phyloP scores from a whole-genome alignment of 192 early-diverging fungal species.

The Haplosporangium gracile region DNA sequence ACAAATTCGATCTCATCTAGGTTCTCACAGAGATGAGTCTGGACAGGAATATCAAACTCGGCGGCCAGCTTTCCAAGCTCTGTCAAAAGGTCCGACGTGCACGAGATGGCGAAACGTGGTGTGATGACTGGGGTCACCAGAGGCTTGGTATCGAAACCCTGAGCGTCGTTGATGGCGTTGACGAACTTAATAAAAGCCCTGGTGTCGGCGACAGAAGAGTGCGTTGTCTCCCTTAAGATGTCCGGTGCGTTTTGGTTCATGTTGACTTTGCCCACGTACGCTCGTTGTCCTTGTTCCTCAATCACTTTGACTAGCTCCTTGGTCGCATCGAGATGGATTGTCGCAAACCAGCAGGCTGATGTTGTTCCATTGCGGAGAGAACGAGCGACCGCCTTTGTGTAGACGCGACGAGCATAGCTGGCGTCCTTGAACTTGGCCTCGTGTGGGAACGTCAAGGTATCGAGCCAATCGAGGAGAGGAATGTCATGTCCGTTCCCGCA shows the following conservation, averaged over 20 bases:
- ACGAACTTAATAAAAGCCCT: slow-evolving; percentile 63
- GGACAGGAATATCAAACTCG: slow-evolving; percentile 74
- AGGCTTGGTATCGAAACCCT: background rate
- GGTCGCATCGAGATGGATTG: slow-evolving; percentile 78
- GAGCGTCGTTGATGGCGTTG: slow-evolving; percentile 16
- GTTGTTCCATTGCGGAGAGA: slow-evolving; percentile 85
- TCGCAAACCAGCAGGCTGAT: slow-evolving; percentile 85
- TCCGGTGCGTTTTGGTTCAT: slow-evolving; percentile 86
- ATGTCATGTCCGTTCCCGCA: slow-evolving; percentile 85
- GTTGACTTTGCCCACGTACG: slow-evolving; percentile 87
- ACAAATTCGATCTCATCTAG: slow-evolving; percentile 74
- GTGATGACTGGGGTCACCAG: slow-evolving; percentile 79
- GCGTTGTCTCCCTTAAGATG: slow-evolving; percentile 74
- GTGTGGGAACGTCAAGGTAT: slow-evolving; percentile 84
- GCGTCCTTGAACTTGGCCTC: slow-evolving; percentile 75
- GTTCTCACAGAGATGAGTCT: slow-evolving; percentile 84
- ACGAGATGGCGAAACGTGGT: slow-evolving; percentile 85
- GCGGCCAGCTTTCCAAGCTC: slow-evolving; percentile 72
- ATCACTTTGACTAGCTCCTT: slow-evolving; percentile 74
- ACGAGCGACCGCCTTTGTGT: slow-evolving; percentile 67
- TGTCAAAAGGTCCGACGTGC: slow-evolving; percentile 70
- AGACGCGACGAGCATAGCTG: slow-evolving; percentile 69
- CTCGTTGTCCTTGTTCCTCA: slow-evolving; percentile 77
- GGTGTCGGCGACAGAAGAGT: slow-evolving; percentile 66
- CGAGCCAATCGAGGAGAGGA: slow-evolving; percentile 83